Conservation (phyloP, 225 moss, liverwort and hornwort species). For the Asterella californica region DNA sequence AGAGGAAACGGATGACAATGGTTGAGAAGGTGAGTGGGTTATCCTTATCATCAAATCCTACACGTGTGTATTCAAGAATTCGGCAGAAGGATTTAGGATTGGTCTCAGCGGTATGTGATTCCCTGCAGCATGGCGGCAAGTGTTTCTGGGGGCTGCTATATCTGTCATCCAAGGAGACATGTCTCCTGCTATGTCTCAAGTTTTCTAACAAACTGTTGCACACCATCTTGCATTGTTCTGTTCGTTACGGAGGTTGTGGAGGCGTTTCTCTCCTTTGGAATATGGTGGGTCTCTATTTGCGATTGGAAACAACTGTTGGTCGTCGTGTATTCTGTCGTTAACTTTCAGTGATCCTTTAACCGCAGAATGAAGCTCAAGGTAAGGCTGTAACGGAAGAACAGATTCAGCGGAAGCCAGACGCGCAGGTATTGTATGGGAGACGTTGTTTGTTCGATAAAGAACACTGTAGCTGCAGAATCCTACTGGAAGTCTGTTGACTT, state of each 20-base stretch:
- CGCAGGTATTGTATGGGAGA: neutral
- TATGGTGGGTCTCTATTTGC: neutral
- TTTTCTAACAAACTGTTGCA: neutral
- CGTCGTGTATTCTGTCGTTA: neutral
- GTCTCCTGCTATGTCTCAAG: too few species aligned
- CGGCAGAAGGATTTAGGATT: neutral
- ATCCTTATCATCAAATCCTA: neutral
- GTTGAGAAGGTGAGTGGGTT: slow-evolving; percentile 51
- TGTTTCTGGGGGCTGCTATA: neutral
- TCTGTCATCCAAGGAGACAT: too few species aligned
- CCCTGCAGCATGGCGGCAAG: neutral
- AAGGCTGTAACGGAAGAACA: slow-evolving; percentile 3
- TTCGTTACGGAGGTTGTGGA: neutral
- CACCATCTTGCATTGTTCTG: neutral
- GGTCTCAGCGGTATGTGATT: neutral
- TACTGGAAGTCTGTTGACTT: neutral
- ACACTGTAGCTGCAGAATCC: neutral
- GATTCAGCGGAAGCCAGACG: neutral
- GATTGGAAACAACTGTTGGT: neutral
- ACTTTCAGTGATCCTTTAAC: neutral
- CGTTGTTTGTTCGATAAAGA: neutral
- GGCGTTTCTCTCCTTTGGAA: neutral
- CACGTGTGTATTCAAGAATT: neutral
- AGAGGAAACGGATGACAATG: slow-evolving; percentile 57
- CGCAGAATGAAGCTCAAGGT: slow-evolving; percentile 10